phyloP scores from a whole-genome alignment of 768 basidiomycete species.

The Mycena crocata region DNA sequence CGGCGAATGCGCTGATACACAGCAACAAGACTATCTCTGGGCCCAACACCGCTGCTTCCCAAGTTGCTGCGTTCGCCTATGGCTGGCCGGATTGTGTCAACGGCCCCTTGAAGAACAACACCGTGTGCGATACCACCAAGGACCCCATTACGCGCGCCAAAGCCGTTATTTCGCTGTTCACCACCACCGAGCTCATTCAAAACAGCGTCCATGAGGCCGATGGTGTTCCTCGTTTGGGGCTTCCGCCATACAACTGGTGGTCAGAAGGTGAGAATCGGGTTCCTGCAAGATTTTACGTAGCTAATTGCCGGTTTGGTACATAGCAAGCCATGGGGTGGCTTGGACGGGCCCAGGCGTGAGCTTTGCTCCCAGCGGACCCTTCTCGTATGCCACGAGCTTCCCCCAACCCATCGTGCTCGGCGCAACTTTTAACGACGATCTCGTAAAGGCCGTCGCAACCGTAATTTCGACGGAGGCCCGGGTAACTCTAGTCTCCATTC shows the following conservation, averaged over 20 bases:
- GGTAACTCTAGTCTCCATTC: too few species aligned
- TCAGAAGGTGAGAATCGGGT: slow-evolving; percentile 31
- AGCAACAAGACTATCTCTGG: slow-evolving; percentile 22
- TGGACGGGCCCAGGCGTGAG: slow-evolving; percentile 59
- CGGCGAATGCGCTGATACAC: slow-evolving; percentile 7
- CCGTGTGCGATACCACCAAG: slow-evolving; percentile 62
- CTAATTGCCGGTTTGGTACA: too few species aligned
- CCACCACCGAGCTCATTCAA: slow-evolving; percentile 60
- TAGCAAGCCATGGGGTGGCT: slow-evolving; percentile 66
- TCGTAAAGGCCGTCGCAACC: slow-evolving; percentile 60
- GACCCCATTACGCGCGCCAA: slow-evolving; percentile 60
- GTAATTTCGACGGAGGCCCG: slow-evolving; percentile 69
- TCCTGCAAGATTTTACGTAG: background rate
- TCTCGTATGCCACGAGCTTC: slow-evolving; percentile 69
- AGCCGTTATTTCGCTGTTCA: slow-evolving; percentile 61
- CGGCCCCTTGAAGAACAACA: slow-evolving; percentile 56
- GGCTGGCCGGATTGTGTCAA: slow-evolving; percentile 62
- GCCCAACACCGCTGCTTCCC: background rate
- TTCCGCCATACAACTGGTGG: slow-evolving; percentile 72
- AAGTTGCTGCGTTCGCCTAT: slow-evolving; percentile 35
- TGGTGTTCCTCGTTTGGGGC: slow-evolving; percentile 67
- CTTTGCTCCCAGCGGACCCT: slow-evolving; percentile 62
- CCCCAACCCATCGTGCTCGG: slow-evolving; percentile 67
- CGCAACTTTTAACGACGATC: slow-evolving; percentile 66
- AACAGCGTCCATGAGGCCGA: slow-evolving; percentile 64